Evolutionary conservation across 345 rosid species (phyloP).

Genomic region (Mercurialis annua): DNA sequence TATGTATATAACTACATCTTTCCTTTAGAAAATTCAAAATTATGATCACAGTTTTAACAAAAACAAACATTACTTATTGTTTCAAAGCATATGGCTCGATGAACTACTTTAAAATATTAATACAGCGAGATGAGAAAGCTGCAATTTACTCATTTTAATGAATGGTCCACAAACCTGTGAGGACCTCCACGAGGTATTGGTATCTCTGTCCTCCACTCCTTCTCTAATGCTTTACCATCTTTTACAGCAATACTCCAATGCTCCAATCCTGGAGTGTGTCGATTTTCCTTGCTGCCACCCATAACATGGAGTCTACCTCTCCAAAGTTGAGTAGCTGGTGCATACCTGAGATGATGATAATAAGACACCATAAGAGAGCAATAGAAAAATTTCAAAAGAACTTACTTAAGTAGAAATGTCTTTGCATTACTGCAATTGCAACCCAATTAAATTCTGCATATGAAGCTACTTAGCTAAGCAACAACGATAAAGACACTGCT

Average conservation of each 20-base stretch:
- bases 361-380: background rate
- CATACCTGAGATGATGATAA: slow-evolving; percentile 59
- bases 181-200: slow-evolving; percentile 98
- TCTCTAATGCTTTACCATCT: slow-evolving; percentile 79
- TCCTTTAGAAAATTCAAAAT: background rate
- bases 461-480: background rate
- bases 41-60: background rate
- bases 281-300: slow-evolving; percentile 96
- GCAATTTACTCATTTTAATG: background rate
- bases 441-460: background rate
- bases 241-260: slow-evolving; percentile 93
- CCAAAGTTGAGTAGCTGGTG: slow-evolving; percentile 97
- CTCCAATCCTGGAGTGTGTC: slow-evolving; percentile 79
- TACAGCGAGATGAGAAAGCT: slow-evolving; percentile 6
- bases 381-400: background rate
- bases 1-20: no score
- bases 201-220: slow-evolving; percentile 84
- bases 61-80: background rate
- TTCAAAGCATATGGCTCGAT: background rate
- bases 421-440: background rate
- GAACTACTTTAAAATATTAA: background rate
- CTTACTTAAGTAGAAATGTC: background rate
- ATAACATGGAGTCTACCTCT: slow-evolving; percentile 98
- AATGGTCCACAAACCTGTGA: slow-evolving; percentile 58
- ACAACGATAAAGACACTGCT: background rate